Percentiles rank a stretch among this genome's conserved stretches.
phyloP scores from a whole-genome alignment of 345 rosid species.

The Moringa oleifera region DNA sequence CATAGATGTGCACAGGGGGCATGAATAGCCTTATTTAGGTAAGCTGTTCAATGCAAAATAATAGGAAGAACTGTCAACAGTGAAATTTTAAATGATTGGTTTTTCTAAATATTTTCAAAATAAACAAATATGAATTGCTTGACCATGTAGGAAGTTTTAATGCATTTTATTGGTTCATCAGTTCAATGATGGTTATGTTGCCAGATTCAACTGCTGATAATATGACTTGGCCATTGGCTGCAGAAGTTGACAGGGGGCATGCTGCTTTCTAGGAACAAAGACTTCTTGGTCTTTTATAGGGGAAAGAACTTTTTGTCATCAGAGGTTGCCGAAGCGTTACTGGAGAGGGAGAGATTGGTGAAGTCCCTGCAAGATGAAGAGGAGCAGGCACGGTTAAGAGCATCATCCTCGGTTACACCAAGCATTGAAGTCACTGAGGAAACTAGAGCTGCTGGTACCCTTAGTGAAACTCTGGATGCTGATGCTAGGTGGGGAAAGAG shows the following conservation, averaged over 20 bases:
- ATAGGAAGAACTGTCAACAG: too few species aligned
- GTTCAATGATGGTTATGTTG: not conserved
- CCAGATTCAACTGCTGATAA: constrained; percentile 11
- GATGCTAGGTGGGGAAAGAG: constrained; percentile 70
- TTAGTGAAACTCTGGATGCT: constrained; percentile 84
- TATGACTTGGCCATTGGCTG: constrained; percentile 24
- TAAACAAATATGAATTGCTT: not conserved
- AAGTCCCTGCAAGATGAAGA: constrained; percentile 67
- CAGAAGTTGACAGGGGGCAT: constrained; percentile 90
- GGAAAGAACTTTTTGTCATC: constrained; percentile 79
- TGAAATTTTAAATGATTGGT: too few species aligned
- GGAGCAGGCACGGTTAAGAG: constrained; percentile 78
- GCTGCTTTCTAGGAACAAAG: constrained; percentile 83
- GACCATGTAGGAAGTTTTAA: constrained; percentile 1
- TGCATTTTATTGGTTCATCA: not conserved
- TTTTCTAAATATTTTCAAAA: too few species aligned
- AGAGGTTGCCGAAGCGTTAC: constrained; percentile 67
- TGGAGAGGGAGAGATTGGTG: constrained; percentile 76
- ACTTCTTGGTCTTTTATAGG: constrained; percentile 88
- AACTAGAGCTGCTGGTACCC: constrained; percentile 68
- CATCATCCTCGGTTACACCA: constrained; percentile 49
- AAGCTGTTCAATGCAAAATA: too few species aligned
- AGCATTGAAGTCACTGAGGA: constrained; percentile 30
- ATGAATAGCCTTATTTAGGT: too few species aligned
- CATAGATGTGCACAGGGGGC: too few species aligned